Evolutionary conservation across 2,329 filamentous ascomycete species (phyloP), one percentile per base, ranked within the genome.

Genomic region (Trichoderma asperellum): DNA sequence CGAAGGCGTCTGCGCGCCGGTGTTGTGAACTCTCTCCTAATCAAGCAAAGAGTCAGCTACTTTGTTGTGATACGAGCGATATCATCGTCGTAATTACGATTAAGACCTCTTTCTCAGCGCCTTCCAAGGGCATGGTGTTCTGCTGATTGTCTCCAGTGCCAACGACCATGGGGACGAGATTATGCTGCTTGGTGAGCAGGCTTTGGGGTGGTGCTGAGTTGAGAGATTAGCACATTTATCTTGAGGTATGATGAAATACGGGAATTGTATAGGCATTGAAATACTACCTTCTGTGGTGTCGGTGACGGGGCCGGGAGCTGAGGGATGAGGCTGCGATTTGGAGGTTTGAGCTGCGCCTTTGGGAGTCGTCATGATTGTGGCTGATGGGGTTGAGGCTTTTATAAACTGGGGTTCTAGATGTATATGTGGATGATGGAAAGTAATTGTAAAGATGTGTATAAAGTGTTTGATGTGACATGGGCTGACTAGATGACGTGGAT

Each of bases 21-120:
- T 75, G 55, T 73, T 74, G 52, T 56, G 65, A 49, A 77, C 73
- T 4, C 74, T 72, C 37, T 74, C 70, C 76, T 77, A 24, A 55
- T 32, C 24, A 52, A n/a, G 18, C 7, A n/a, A 18, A 47, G 7
- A 5, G 16, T 29, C 8, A 59, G 24, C 18, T 2, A 24, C 7
- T 16, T 12, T 18, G 18, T 5, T 3, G 7, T 4, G 0, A 56
- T 1, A 24, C 2, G 2, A 6, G 16, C 1, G 2, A 12, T 6
- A 5, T 2, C 0, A 0, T 7, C 10, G 0, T 47, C 5, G 2
- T 18, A 35, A 2, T 27, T 35, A 66, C 63, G 24, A 58, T 40
- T 12, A 66, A 12, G 6, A 37, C 8, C 24, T 66, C 63, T 29
- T 66, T 66, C 29, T 66, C 63, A 5, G 34, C 32, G 24, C 5